Percentiles rank a stretch among this genome's conserved stretches.
Conservation (phyloP, 768 basidiomycete genomes). For the Podaxis pistillaris region DNA sequence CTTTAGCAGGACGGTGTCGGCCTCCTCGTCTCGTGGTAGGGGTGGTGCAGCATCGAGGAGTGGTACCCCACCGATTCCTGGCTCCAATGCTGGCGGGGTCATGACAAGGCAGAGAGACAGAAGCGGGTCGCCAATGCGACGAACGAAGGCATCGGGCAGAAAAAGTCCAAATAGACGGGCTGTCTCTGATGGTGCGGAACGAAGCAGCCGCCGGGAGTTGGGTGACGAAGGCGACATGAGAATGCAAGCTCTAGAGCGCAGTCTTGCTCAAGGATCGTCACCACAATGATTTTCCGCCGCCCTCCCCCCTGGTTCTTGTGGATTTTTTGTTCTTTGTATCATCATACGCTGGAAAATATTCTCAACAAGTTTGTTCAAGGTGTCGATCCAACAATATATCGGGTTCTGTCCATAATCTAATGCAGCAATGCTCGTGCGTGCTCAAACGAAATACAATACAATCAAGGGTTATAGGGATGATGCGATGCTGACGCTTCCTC, state of each 20-base stretch:
- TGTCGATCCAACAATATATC: too few relatives aligned
- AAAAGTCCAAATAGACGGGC: conserved; percentile 10
- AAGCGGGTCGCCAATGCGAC: conserved; percentile 23
- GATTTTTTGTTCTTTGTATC: not conserved
- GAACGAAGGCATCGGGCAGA: conserved; percentile 4
- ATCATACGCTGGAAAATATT: not conserved
- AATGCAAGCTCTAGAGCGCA: conserved; percentile 23
- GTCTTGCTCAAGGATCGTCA: conserved; percentile 16
- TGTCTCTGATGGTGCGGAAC: conserved; percentile 8
- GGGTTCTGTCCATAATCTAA: too few relatives aligned
- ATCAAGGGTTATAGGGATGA: too few relatives aligned
- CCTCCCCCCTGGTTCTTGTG: not conserved
- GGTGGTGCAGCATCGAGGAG: conserved; percentile 30
- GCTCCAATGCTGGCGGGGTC: conserved; percentile 19
- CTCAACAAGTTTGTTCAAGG: not conserved
- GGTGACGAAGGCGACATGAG: conserved; percentile 18
- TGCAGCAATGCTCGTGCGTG: too few relatives aligned
- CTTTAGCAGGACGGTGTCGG: conserved; percentile 25
- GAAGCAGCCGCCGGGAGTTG: conserved; percentile 6
- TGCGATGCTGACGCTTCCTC: not conserved
- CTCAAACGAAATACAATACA: not conserved
- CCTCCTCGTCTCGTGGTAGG: conserved; percentile 23
- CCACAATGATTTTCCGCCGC: not conserved
- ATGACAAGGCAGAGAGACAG: conserved; percentile 30
- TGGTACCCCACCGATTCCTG: conserved; percentile 32